Base-by-base conservation (phyloP, 495 filamentous ascomycete species). In the Neurospora intermedia region DNA sequence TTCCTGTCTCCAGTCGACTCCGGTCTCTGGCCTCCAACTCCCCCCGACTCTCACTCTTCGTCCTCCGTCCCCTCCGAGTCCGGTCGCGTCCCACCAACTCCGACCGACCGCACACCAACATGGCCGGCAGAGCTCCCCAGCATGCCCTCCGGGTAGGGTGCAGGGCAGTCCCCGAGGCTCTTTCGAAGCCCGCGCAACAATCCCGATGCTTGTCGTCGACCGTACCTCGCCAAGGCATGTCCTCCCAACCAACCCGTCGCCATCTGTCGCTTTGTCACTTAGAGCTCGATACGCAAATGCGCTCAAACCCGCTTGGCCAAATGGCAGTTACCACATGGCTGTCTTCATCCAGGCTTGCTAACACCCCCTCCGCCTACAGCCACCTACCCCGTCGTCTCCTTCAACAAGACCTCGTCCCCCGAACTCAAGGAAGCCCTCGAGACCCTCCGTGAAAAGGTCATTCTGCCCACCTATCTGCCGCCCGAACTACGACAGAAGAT, bases 381-480 rank as follows among this genome's bases (percentile, higher is more conserved):
- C 54, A 62, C 54, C 73, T 46, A 18, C 18, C 43, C 74, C 23
- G 66, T 78, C 69, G 73, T 80, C 69, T 70, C 69, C 31, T 86
- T 86, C 75, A 71, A 74, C 4, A 74, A 76, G 6, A 75, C 79
- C 11, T 82, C 80, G 6, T 77, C 77, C 8, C 71, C 78, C n/a
- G 76, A 81, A 31, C 81, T 86, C 54, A 75, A 83, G 71, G 48
- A 78, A 38, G 43, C 80, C 18, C 86, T 91, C 73, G 73, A 79
- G 71, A 82, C 76, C n/a, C 86, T 91, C 80, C 89, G 90, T 73
- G 76, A 86, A 73, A 84, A 89, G 69, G 81, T 91, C 77, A 89
- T 94, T 80, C 85, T 93, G 16, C 90, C 91, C 1, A 76, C 81
- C 9, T 88, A 88, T 75, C 87, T 94, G 4, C 76, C 82, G n/a